Evolutionary conservation across 2,329 filamentous ascomycete species (phyloP), one percentile per base, ranked within the genome.

Genomic region (Colletotrichum orbiculare): DNA sequence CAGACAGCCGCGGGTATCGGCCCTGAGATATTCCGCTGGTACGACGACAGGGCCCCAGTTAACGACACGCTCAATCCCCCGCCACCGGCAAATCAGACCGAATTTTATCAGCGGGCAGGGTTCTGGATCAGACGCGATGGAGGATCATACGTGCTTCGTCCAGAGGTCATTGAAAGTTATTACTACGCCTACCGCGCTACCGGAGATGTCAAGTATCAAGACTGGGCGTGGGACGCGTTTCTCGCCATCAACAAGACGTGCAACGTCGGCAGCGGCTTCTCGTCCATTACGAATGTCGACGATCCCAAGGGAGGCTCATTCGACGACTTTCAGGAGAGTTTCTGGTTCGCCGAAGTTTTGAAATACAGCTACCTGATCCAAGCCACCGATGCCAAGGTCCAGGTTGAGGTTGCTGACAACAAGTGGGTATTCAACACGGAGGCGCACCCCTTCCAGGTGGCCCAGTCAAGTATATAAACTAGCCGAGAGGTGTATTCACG

Each of bases 151-250:
- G 79, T 90, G 8, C 84, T 96, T 37, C 86, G 93, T 0, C 91
- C 93, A 0, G 93, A 96, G 77, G 92, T 94, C 4, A 84, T 96
- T 39, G 93, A 97, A 79, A 91, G 88, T 69, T 90, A 90, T 76
- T 97, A 96, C 83, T 96, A 97, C 76, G 92, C 93, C 2, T 96
- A 92, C 81, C 88, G 93, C 54, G 86, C 90, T 1, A 97, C 93
- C 0, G 89, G 90, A 4, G 85, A 95, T 66, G 69, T 79, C 38
- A 91, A 88, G 78, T 97, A 94, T 77, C 91, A 92, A 75, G 90
- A 95, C 65, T 94, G 91, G 89, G 90, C 91, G 6, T 97, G 92
- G 92, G 86, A 90, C 45, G 92, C 88, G 0, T 96, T 95, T 76
- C 73, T 85, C 41, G 84, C 84, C 34, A 90, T 96, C 73, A 89